Base-by-base conservation (phyloP, 371 early-diverging fungal genomes). In the Saksenaea vasiformis region DNA sequence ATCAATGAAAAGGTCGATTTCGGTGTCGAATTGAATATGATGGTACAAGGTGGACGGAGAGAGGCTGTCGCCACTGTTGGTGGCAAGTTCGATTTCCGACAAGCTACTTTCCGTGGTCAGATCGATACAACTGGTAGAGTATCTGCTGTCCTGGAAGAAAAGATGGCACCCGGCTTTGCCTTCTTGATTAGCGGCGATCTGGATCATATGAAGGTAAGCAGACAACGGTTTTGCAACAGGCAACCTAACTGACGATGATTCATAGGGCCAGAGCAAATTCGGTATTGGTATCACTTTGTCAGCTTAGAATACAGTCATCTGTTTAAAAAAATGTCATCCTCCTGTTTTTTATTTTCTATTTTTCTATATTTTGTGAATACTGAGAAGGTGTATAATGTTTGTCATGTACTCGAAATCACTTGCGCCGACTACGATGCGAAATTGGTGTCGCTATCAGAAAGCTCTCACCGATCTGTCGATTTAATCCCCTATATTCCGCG, bases 21-120 rank as follows among this genome's bases (percentile, higher is more conserved):
- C 38, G 96, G 91, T 60, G 88, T 95, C 5, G 98, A 98, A 77
- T 79, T 96, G 53, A 96, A 98, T 73, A 65, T 93, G 69, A 70
- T 95, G 71, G 84, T 80, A 22, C 86, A 90, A 39, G 88, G 82
- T 57, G 90, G 89, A 26, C 86, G 93, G 55, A 87, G 96, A 51
- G 96, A 96, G 60, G 98, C 94, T 54, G 87, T 95, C 61, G 94
- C 95, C 58, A 91, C 94, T 19, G 90, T 95, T 5, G 97, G 96
- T 62, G 96, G 93, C 78, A 98, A 98, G 85, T 93, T 95, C 61
- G 98, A 97, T 69, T 96, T 96, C 68, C 85, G 94, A 61, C 86
- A 86, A 55, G 91, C 98, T 54, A 95, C 94, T 44, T 87, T 97
- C 79, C 89, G 98, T 66, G 95, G 92, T 35, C 91, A 90, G 79